These are phyloP conservation scores for Pisolithus albus DNA, from an alignment of 768 basidiomycete genomes.

Conservation along the genomic window DNA sequence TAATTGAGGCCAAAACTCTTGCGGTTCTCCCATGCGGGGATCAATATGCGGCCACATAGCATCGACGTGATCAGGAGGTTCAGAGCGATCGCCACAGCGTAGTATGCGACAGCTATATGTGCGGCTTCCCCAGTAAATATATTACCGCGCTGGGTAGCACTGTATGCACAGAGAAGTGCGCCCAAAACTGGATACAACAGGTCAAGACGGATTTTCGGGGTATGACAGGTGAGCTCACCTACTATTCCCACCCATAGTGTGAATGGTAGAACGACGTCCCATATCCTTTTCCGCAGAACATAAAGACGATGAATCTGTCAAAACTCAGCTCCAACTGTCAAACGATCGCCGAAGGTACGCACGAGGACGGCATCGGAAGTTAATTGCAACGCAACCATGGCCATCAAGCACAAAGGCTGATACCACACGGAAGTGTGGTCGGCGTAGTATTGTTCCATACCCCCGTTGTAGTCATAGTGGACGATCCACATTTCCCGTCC, in stretches of 20 bases:
- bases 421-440: slow-evolving; percentile 18
- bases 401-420: slow-evolving; percentile 16
- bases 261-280: slow-evolving; percentile 4
- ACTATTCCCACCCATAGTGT: slow-evolving; percentile 4
- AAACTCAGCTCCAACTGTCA: background rate
- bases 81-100: slow-evolving; percentile 4
- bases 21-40: background rate
- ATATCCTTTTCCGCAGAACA: slow-evolving; percentile 19
- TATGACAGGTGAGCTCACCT: background rate
- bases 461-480: slow-evolving; percentile 24
- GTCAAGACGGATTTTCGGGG: background rate
- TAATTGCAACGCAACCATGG: slow-evolving; percentile 21
- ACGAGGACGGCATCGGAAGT: slow-evolving; percentile 29
- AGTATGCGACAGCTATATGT: slow-evolving; percentile 6
- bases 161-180: background rate
- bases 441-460: slow-evolving; percentile 21
- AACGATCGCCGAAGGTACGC: slow-evolving; percentile 2
- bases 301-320: slow-evolving; percentile 29
- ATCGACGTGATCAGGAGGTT: slow-evolving; percentile 6
- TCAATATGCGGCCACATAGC: slow-evolving; percentile 4
- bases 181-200: background rate
- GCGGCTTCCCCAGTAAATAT: slow-evolving; percentile 3
- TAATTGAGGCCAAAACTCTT: background rate
- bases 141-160: background rate
- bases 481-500: slow-evolving; percentile 28